A percentile compares a stretch with the other conserved stretches of the same genome.
Evolutionary conservation across 192 early-diverging fungal species (phyloP).

Genomic region (Backusella circina): DNA sequence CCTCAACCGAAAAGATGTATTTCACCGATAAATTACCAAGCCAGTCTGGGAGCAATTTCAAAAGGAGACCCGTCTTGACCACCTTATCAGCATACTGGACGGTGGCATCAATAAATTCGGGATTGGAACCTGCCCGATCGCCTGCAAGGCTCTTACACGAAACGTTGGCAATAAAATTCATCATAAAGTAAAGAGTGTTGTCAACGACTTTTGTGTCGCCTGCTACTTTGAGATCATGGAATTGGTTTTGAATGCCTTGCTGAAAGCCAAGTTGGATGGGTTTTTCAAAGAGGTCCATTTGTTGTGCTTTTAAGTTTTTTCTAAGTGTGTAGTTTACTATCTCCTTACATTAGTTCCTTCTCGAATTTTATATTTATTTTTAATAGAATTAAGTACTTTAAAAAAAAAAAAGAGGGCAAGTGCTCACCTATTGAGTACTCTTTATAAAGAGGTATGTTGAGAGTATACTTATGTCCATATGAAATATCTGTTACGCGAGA

Average conservation of each 20-base stretch:
- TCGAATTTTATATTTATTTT: neutral
- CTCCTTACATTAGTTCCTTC: neutral
- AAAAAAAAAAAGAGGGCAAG: neutral
- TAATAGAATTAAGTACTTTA: neutral
- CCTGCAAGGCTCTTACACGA: neutral
- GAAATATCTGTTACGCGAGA: neutral
- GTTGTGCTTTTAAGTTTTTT: neutral
- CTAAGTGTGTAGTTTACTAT: neutral
- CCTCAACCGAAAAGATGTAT: neutral
- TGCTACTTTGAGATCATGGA: neutral
- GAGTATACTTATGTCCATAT: neutral
- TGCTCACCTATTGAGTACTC: neutral
- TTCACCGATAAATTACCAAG: neutral
- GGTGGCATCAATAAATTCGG: neutral
- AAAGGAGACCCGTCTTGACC: neutral
- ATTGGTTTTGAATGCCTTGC: neutral
- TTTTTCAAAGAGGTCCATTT: neutral
- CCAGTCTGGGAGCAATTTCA: neutral
- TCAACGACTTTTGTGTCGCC: neutral
- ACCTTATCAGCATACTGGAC: neutral
- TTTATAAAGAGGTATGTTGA: neutral
- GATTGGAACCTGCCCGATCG: neutral
- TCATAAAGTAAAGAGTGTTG: neutral
- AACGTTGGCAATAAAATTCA: neutral
- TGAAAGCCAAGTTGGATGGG: neutral